Base-by-base conservation (phyloP, 2,329 filamentous ascomycete genomes). In the Magnaporthiopsis rhizophila region DNA sequence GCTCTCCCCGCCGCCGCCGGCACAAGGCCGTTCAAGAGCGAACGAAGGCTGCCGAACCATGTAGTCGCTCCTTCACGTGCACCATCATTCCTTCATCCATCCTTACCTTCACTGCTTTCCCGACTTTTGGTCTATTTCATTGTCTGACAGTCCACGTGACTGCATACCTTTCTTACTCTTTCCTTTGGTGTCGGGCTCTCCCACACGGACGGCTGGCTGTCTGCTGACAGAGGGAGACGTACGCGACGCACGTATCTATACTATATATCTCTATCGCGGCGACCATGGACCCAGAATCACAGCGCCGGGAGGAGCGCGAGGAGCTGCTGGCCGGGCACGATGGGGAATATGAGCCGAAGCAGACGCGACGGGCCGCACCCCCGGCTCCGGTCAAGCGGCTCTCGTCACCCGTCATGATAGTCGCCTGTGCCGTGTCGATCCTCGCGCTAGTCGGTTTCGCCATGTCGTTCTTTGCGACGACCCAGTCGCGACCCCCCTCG, bases 321-420 rank as follows among this genome's bases (percentile, higher is more conserved):
- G 62, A 63, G 34, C 62, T 63, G 62, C 62, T 63, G 32, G 62
- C 62, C 32, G 62, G 18, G 50, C 28, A 63, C 21, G 53, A 58
- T 13, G 28, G 45, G 5, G 24, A 58, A 7, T 21, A 58, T 58
- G 62, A 26, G 53, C 34, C 30, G 13, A 58, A 58, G 11, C 45
- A 58, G 53, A 53, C 21, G 45, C 58, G 58, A 30, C 58, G 32
- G 5, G 38, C 38, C 38, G 26, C 28, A 45, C 61, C 61, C 45
- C 45, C 61, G 38, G 38, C 38, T 21, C 61, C 61, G 9, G 45
- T 45, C 28, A 53, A 56, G n/a, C 32, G 62, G 53, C 30, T 58
- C 32, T 63, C 62, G 12, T 58, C 62, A 13, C 56, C 57, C 21
- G 62, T 56, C 13, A 63, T 63, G 62, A 50, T 63, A 3, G 28